phyloP scores from a whole-genome alignment of 345 rosid genomes.

The Eucalyptus marginata region DNA sequence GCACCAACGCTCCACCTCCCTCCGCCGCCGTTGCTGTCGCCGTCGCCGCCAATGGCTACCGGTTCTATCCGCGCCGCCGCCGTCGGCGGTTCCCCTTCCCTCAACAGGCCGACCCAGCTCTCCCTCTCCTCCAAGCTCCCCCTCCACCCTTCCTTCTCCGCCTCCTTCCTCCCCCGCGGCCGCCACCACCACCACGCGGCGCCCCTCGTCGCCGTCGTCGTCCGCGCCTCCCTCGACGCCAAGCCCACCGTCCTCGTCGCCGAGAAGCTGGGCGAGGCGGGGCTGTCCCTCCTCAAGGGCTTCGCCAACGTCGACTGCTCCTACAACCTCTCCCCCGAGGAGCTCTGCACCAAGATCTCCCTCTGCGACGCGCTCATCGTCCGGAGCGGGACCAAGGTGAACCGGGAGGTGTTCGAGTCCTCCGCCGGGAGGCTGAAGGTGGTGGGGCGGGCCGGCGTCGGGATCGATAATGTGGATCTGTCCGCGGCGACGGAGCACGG shows the following conservation, averaged over 20 bases:
- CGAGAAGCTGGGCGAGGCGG: constrained; percentile 81
- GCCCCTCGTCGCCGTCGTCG: background rate
- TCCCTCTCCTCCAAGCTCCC: constrained; percentile 17
- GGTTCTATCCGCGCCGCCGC: constrained; percentile 1
- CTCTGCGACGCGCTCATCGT: constrained; percentile 81
- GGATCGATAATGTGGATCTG: constrained; percentile 92
- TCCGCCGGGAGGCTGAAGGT: constrained; percentile 74
- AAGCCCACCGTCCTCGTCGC: constrained; percentile 79
- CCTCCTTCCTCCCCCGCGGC: constrained; percentile 5
- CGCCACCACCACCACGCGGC: background rate
- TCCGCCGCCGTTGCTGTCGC: background rate
- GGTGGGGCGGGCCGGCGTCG: constrained; percentile 95
- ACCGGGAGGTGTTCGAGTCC: constrained; percentile 69
- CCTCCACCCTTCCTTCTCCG: constrained; percentile 10
- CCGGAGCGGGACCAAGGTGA: constrained; percentile 74
- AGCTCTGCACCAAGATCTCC: constrained; percentile 87
- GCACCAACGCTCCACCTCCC: background rate
- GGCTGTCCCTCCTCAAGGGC: constrained; percentile 41
- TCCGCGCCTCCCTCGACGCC: constrained; percentile 16
- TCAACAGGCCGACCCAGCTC: constrained; percentile 13
- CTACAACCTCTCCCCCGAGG: constrained; percentile 74
- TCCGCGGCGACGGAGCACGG: constrained; percentile 87
- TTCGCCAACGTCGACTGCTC: constrained; percentile 74
- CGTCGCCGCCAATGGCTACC: constrained; percentile 1
- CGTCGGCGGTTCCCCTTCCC: constrained; percentile 1